A percentile compares a stretch with the other conserved stretches of the same genome.
These are phyloP conservation scores for Pichia gijzeniarum DNA, from an alignment of 805 yeast species.

Conservation along the genomic window DNA sequence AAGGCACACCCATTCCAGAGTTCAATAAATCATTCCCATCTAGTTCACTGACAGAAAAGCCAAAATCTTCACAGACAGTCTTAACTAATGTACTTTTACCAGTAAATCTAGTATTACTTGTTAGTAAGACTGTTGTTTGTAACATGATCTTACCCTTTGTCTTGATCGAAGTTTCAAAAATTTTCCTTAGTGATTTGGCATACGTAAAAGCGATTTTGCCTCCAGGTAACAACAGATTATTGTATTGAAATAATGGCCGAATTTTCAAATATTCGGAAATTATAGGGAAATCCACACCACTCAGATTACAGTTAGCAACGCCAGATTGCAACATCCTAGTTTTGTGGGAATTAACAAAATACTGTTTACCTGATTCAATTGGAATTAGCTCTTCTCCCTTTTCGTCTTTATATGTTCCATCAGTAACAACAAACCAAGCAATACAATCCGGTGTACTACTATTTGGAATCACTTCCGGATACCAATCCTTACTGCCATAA, in stretches of 20 bases:
- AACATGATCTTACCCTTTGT: conserved; percentile 32
- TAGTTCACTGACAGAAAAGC: conserved; percentile 58
- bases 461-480: conserved; percentile 41
- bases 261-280: conserved; percentile 12
- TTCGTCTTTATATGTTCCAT: conserved; percentile 34
- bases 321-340: conserved; percentile 72
- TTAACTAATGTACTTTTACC: conserved; percentile 69
- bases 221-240: conserved; percentile 5
- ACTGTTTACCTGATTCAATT: conserved; percentile 32
- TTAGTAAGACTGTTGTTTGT: conserved; percentile 57
- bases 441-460: conserved; percentile 58
- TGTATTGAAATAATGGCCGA: conserved; percentile 8
- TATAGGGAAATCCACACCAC: not conserved
- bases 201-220: conserved; percentile 34
- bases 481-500: conserved; percentile 20
- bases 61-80: conserved; percentile 49
- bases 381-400: conserved; percentile 18
- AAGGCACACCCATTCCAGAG: conserved; percentile 51
- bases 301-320: conserved; percentile 35
- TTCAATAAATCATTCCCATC: conserved; percentile 65
- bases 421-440: conserved; percentile 79
- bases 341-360: conserved; percentile 55
- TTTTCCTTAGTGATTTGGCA: conserved; percentile 46
- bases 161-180: conserved; percentile 46
- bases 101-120: conserved; percentile 64